Evolutionary conservation across 441 rosid species (phyloP).

Genomic region (Pelargonium cotyledonis): DNA sequence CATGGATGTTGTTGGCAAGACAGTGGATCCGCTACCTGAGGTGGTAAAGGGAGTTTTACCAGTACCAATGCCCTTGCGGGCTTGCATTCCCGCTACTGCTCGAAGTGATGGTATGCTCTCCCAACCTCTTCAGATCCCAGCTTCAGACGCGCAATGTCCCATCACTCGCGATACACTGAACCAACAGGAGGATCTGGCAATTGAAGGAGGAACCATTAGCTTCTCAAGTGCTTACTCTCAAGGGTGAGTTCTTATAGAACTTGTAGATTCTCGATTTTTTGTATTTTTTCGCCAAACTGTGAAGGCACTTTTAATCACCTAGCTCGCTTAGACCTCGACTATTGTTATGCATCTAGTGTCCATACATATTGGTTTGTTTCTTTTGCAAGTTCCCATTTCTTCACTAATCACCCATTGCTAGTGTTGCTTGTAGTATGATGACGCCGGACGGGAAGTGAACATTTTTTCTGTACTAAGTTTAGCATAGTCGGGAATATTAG

Average conservation of each 20-base stretch:
- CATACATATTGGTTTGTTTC: too few species aligned
- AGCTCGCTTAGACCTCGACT: too few species aligned
- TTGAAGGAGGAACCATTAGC: constrained; percentile 70
- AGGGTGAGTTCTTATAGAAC: constrained; percentile 27
- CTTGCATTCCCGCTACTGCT: constrained; percentile 23
- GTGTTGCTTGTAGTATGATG: too few species aligned
- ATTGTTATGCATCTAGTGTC: too few species aligned
- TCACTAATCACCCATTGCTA: too few species aligned
- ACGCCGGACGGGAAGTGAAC: too few species aligned
- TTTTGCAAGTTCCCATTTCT: too few species aligned
- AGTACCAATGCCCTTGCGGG: constrained; percentile 29
- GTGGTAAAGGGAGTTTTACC: constrained; percentile 38
- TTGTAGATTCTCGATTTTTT: not conserved
- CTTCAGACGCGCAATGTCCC: constrained; percentile 54
- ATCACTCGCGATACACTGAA: constrained; percentile 32
- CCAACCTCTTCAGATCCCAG: constrained; percentile 38
- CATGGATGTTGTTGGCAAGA: constrained; percentile 40
- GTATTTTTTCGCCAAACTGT: too few species aligned
- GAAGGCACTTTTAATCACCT: too few species aligned
- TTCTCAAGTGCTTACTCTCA: constrained; percentile 55
- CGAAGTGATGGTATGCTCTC: constrained; percentile 30
- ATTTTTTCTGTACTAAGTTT: too few species aligned
- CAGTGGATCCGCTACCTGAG: constrained; percentile 44
- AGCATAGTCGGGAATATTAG: too few species aligned
- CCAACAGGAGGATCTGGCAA: constrained; percentile 43